Evolutionary conservation across 1,139 yeast species (phyloP).

Genomic region (Sugiyamaella novakii): DNA sequence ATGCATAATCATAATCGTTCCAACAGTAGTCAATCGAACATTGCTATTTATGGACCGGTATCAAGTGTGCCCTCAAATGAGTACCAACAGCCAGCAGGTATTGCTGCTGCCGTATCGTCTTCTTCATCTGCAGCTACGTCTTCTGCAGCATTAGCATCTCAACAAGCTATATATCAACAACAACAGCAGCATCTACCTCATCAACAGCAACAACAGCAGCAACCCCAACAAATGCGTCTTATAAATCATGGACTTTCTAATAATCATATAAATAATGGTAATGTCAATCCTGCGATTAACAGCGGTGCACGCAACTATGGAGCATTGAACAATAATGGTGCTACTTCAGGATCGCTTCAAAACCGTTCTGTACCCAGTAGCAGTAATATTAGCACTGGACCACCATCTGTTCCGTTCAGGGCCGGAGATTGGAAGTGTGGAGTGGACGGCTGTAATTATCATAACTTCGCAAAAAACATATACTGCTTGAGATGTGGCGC

Average conservation of each 20-base stretch:
- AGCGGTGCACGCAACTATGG: constrained; percentile 9
- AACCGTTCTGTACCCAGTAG: constrained; percentile 3
- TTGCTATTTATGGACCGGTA: not conserved
- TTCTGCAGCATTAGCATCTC: constrained; percentile 15
- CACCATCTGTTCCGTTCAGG: constrained; percentile 75
- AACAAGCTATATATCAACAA: constrained; percentile 13
- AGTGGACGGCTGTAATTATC: constrained; percentile 77
- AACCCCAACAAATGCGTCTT: constrained; percentile 10
- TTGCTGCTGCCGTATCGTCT: constrained; percentile 2
- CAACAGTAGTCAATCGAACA: constrained; percentile 8
- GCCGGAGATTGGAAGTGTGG: constrained; percentile 98
- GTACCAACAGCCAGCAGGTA: not conserved
- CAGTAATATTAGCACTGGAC: not conserved
- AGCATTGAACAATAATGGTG: constrained; percentile 9
- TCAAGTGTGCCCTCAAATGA: not conserved
- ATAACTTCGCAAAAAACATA: constrained; percentile 89
- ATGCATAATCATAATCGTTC: constrained; percentile 1
- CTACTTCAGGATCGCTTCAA: not conserved
- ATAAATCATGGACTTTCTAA: constrained; percentile 1
- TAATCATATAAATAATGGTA: not conserved
- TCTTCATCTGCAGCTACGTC: constrained; percentile 8
- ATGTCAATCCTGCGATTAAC: constrained; percentile 3
- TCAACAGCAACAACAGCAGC: constrained; percentile 14
- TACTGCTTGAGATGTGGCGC: constrained; percentile 88
- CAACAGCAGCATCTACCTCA: constrained; percentile 14